phyloP scores from a whole-genome alignment of 139 green algal species.

The Spirogloea muscicola region DNA sequence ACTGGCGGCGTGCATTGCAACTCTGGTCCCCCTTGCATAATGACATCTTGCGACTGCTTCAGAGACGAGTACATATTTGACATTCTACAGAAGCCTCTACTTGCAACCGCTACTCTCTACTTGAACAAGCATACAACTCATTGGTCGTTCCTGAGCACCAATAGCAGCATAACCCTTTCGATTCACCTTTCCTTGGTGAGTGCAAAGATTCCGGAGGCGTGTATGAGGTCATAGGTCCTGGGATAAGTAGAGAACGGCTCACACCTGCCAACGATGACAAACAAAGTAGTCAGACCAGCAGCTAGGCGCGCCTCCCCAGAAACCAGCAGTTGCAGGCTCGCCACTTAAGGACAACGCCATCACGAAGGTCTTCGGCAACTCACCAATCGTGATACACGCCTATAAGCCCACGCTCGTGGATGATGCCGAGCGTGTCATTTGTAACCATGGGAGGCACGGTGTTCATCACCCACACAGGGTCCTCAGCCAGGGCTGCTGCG shows the following conservation, averaged over 20 bases:
- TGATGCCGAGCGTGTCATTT: slow-evolving; percentile 20
- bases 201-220: slow-evolving; percentile 13
- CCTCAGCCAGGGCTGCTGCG: slow-evolving; percentile 2
- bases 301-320: too few species aligned
- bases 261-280: slow-evolving; percentile 13
- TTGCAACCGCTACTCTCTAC: neutral
- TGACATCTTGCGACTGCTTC: neutral
- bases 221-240: slow-evolving; percentile 33
- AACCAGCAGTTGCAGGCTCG: too few species aligned
- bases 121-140: neutral
- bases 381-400: slow-evolving; percentile 35
- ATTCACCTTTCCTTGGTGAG: neutral
- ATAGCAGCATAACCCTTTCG: neutral
- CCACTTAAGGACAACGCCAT: too few species aligned
- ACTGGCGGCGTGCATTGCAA: neutral
- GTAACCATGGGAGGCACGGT: slow-evolving; percentile 21
- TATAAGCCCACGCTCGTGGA: slow-evolving; percentile 41
- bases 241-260: slow-evolving; percentile 36
- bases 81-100: neutral
- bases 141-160: neutral
- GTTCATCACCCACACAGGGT: slow-evolving; percentile 46
- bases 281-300: too few species aligned
- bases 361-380: slow-evolving; percentile 1
- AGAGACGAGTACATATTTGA: neutral
- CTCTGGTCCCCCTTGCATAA: neutral